Evolutionary conservation across 805 yeast species (phyloP), one percentile per base, ranked within the genome.

Genomic region (Sugiyamaella marilandica): DNA sequence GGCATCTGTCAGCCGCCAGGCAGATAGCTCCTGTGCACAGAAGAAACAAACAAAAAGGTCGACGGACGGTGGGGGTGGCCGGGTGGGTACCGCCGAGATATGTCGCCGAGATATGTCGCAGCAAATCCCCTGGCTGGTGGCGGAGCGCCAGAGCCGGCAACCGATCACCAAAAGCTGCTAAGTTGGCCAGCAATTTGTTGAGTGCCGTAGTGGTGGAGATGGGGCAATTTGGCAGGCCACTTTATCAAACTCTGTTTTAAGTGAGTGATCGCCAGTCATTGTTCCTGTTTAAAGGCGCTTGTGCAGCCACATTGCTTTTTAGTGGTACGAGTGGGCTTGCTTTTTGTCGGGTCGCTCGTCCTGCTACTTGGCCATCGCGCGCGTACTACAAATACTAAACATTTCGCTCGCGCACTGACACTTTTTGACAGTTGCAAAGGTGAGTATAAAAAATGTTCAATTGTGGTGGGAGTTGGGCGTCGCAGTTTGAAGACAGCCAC

Each of bases 181-280:
- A 34, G 8, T 34, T n/a, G 39, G 18, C 18, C 39, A 34, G 18
- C 39, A 34, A 24, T 39, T 39, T 39, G 43, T 39, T 39, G 43
- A 39, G 43, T 10, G 24, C 19, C 21, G 24, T 19, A 11, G 24
- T 24, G 19, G 13, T 39, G 43, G 21, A 16, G 21, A 14, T 39
- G 21, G 19, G 43, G 8, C 11, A 16, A 16, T 16, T 14, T 14
- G 24, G 43, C 19, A 39, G 11, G 9, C 24, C 18, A n/a, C 11
- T 39, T 19, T 39, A 39, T 39, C 43, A 39, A 39, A 39, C 43
- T 16, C 43, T 39, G 43, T 16, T 39, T 19, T 16, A 39, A 34
- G 37, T 34, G 37, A 34, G 37, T 34, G 43, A 39, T 39, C 43
- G 43, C 43, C 24, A 39, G 43, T 24, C 43, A 39, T 19, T 19